Conservation (phyloP, 768 basidiomycete genomes). For the Rhodotorula toruloides region DNA sequence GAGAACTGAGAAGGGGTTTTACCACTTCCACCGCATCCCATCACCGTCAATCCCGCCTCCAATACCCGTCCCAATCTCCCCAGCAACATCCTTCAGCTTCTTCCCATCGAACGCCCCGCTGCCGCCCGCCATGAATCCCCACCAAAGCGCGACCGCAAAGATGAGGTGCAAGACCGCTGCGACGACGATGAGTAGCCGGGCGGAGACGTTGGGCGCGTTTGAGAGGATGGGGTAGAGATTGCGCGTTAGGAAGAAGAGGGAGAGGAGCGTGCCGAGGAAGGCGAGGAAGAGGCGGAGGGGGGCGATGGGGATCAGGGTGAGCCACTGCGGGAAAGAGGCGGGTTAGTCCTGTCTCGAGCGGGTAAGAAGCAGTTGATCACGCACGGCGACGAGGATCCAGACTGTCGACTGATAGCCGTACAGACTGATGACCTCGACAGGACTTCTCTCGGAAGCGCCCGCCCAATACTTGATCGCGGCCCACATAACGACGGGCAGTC, state of each 20-base stretch:
- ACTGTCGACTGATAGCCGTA: conserved; percentile 65
- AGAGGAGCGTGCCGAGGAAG: conserved; percentile 65
- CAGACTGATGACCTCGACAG: conserved; percentile 59
- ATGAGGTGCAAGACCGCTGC: conserved; percentile 70
- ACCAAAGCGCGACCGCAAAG: conserved; percentile 78
- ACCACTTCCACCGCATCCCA: no score
- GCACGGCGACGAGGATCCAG: conserved; percentile 78
- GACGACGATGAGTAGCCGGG: conserved; percentile 71
- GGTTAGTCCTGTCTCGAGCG: background rate
- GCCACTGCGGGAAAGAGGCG: conserved; percentile 12
- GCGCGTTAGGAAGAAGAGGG: conserved; percentile 76
- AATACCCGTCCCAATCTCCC: background rate
- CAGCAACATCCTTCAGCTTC: conserved; percentile 6
- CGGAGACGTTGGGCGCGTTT: conserved; percentile 74
- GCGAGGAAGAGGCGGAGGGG: conserved; percentile 50
- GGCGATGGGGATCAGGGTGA: conserved; percentile 28
- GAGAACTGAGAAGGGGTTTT: no score
- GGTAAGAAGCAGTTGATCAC: conserved; percentile 47
- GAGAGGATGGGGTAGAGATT: conserved; percentile 88
- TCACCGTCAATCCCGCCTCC: no score
- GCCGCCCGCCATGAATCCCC: conserved; percentile 59
- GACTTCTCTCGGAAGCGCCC: conserved; percentile 82
- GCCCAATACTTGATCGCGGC: conserved; percentile 67
- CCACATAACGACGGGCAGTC: conserved; percentile 77
- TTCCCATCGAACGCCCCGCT: conserved; percentile 5